phyloP scores from a whole-genome alignment of 1,139 yeast genomes.

The Pichia sp. region DNA sequence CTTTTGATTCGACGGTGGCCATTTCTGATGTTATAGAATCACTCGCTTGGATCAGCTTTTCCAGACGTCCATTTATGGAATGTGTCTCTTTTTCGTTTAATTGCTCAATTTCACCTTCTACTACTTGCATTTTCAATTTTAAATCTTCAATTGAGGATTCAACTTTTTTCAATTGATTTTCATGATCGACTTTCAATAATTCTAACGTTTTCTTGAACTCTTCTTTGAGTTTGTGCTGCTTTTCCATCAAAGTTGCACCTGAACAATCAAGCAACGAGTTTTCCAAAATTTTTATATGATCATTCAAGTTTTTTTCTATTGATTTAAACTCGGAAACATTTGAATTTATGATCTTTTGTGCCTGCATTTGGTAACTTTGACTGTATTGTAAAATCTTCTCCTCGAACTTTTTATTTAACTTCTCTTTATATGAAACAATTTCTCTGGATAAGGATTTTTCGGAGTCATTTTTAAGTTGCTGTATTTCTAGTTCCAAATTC shows the following conservation, averaged over 20 bases:
- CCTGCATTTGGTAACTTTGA: constrained; percentile 13
- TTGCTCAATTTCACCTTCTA: constrained; percentile 1
- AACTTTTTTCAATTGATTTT: not conserved
- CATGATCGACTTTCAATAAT: not conserved
- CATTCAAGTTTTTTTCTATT: constrained; percentile 4
- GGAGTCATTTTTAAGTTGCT: not conserved
- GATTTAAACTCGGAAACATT: constrained; percentile 8
- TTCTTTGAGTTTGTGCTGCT: not conserved
- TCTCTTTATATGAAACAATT: constrained; percentile 10
- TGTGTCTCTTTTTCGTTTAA: not conserved
- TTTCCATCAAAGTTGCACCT: constrained; percentile 2
- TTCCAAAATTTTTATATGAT: constrained; percentile 6
- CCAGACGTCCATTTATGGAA: not conserved
- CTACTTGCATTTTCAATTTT: not conserved
- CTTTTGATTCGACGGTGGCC: constrained; percentile 11
- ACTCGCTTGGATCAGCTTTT: not conserved
- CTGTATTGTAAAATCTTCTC: constrained; percentile 13
- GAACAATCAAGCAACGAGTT: constrained; percentile 4
- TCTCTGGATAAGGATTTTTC: not conserved
- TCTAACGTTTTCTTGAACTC: constrained; percentile 3
- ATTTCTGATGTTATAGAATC: not conserved
- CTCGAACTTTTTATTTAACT: constrained; percentile 12
- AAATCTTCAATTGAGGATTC: not conserved
- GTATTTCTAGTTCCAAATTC: constrained; percentile 8
- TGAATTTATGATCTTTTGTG: constrained; percentile 7